Conservation (phyloP, 208 protist genomes). For the Wallacemonas sp. region DNA sequence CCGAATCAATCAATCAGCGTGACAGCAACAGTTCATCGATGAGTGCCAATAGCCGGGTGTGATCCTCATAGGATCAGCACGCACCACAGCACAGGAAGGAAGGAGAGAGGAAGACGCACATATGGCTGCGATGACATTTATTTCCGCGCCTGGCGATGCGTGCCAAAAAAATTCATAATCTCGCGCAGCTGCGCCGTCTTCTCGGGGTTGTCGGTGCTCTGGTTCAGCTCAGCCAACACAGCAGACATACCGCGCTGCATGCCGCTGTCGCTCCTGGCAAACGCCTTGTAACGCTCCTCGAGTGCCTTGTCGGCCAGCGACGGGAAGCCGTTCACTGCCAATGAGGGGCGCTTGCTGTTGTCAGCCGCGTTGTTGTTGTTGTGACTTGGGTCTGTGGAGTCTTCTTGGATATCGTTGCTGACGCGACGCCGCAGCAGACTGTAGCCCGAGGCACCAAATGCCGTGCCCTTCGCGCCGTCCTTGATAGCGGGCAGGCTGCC, state of each 20-base stretch:
- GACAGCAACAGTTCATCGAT: too few species aligned
- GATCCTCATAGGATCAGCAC: too few species aligned
- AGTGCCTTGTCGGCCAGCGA: constrained; percentile 5
- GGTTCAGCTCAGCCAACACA: constrained; percentile 56
- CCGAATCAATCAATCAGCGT: too few species aligned
- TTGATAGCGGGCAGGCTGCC: too few species aligned
- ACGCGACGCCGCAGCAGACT: neutral
- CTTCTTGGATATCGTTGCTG: neutral
- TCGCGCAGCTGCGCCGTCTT: constrained; percentile 60
- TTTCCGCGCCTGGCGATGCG: constrained; percentile 9
- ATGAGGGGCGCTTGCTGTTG: neutral
- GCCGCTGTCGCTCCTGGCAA: constrained; percentile 20
- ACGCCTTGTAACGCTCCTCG: constrained; percentile 13
- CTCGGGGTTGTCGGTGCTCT: constrained; percentile 52
- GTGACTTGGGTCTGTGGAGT: too few species aligned
- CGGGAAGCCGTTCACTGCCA: neutral
- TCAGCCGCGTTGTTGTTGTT: too few species aligned
- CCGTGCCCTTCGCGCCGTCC: too few species aligned
- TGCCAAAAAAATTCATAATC: constrained; percentile 74
- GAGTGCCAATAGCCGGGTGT: too few species aligned
- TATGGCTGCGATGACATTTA: too few species aligned
- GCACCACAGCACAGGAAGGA: too few species aligned
- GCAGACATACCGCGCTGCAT: constrained; percentile 40
- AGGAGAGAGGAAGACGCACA: too few species aligned
- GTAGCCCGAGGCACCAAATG: too few species aligned